Evolutionary conservation across 2,329 filamentous ascomycete species (phyloP), one percentile per base, ranked within the genome.

Genomic region (Erysiphe neolycopersici): DNA sequence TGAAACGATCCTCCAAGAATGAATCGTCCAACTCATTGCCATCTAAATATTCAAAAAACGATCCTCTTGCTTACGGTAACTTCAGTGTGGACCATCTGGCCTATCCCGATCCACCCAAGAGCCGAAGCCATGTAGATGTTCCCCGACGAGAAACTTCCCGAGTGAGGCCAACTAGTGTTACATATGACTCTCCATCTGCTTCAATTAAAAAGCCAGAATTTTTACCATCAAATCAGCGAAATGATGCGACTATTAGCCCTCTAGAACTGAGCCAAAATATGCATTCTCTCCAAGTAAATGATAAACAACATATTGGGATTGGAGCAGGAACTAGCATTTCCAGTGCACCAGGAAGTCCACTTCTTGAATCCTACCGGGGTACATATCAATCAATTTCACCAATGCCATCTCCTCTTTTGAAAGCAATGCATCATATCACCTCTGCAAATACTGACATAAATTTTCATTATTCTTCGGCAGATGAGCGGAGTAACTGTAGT

Each of bases 321-420:
- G 47, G 48, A 14, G 51, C 51, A n/a, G 17, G 16, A 9, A 16
- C 39, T 33, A 54, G 50, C 12, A 57, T 73, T 1, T 62, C 68
- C 2, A 62, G 63, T 18, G 68, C 82, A 1, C 82, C 84, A 0
- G 73, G 73, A 1, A 93, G 83, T 48, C 89, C 87, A 0, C 65
- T 95, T 42, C 71, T 93, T 1, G 87, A 95, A 60, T 77, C 89
- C 0, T 95, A 95, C 60, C 79, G 77, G 48, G 87, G 87, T 35
- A 93, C 85, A 0, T 95, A 92, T 53, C 87, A 95, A 59, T 82
- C 81, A 46, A 80, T 91, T 52, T 93, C 85, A 0, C 85, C 87
- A 0, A 93, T 94, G 82, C 85, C 85, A 0, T 84, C 84, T 0
- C 82, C 85, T 0, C 63, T 85, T 59, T 19, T 76, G 53, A 54